Evolutionary conservation across 495 filamentous ascomycete genomes (phyloP).

Genomic region (Penicillium diatomitis): DNA sequence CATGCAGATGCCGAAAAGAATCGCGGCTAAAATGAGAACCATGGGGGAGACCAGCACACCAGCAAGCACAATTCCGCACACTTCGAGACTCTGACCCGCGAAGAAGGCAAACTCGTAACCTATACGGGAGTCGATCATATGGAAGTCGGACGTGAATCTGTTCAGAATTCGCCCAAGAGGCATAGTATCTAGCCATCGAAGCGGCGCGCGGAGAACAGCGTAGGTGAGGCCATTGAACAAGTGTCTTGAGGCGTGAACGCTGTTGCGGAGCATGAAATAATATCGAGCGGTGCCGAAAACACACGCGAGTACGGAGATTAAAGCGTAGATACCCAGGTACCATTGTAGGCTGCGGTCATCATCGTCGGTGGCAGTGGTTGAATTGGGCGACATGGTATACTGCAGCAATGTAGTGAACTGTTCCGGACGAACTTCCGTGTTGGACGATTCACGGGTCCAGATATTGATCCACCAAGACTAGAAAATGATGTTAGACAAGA

Average conservation of each 20-base stretch:
- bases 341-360: slow-evolving; percentile 29
- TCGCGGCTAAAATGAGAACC: slow-evolving; percentile 19
- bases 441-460: slow-evolving; percentile 44
- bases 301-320: slow-evolving; percentile 46
- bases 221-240: slow-evolving; percentile 58
- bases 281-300: slow-evolving; percentile 49
- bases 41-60: slow-evolving; percentile 23
- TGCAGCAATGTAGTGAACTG: slow-evolving; percentile 10
- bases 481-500: slow-evolving; percentile 6
- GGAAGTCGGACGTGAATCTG: slow-evolving; percentile 72
- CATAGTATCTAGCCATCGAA: slow-evolving; percentile 74
- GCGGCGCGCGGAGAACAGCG: slow-evolving; percentile 57
- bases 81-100: slow-evolving; percentile 31
- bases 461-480: slow-evolving; percentile 62
- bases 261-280: slow-evolving; percentile 43
- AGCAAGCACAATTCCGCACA: slow-evolving; percentile 25
- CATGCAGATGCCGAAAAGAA: slow-evolving; percentile 36
- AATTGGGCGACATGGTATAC: slow-evolving; percentile 9
- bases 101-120: slow-evolving; percentile 50
- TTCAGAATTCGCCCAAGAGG: slow-evolving; percentile 72
- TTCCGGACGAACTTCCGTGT: slow-evolving; percentile 15
- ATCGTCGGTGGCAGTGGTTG: slow-evolving; percentile 1
- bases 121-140: slow-evolving; percentile 56
- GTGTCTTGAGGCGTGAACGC: slow-evolving; percentile 49
- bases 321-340: slow-evolving; percentile 62